Percentiles rank a stretch among this genome's conserved stretches.
Conservation (phyloP, 306 rosid species). For the Rosa persica region DNA sequence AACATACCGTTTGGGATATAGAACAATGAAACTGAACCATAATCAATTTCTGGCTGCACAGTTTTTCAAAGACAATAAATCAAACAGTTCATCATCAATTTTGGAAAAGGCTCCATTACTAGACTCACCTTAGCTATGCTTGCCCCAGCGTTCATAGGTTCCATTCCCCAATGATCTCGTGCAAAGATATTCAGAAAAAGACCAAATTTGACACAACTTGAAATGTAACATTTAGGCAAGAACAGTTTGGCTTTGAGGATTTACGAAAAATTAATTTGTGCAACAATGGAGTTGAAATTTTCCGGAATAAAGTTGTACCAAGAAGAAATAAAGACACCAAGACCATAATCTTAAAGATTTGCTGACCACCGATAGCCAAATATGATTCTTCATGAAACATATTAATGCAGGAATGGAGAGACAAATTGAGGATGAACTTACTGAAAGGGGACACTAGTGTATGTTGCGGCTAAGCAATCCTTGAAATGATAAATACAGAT, state of each 20-base stretch:
- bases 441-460: constrained; percentile 48
- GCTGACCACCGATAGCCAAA: too few species aligned
- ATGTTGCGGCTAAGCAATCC: constrained; percentile 83
- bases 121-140: constrained; percentile 66
- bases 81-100: not conserved
- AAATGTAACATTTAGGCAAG: too few species aligned
- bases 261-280: too few species aligned
- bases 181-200: constrained; percentile 12
- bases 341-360: too few species aligned
- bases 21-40: too few species aligned
- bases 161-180: constrained; percentile 57
- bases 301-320: too few species aligned
- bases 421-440: constrained; percentile 28
- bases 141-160: constrained; percentile 56
- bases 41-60: constrained; percentile 52
- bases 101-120: not conserved
- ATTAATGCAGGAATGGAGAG: not conserved
- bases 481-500: constrained; percentile 85
- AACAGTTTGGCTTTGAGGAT: too few species aligned
- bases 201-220: too few species aligned
- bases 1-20: not conserved
- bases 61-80: constrained; percentile 8
- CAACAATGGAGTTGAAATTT: too few species aligned
- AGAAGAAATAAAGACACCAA: too few species aligned
- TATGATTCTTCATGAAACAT: not conserved